Evolutionary conservation across 345 rosid species (phyloP).

Genomic region (Aurinia saxatilis): DNA sequence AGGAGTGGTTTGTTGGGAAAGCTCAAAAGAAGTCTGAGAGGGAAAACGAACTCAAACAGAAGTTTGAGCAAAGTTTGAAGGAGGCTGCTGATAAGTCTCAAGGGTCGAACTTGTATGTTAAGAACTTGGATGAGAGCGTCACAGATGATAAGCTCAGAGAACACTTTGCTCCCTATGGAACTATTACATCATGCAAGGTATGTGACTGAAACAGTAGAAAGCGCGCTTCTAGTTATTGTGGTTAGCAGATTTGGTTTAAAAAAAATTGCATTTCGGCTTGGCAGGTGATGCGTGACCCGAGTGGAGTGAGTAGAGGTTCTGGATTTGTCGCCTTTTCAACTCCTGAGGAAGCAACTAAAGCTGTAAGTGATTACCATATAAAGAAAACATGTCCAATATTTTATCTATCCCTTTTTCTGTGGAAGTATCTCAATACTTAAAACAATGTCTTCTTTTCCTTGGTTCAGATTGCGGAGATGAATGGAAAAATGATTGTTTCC

Average conservation of each 20-base stretch:
- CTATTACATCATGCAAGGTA: constrained; percentile 88
- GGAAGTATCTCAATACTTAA: background rate
- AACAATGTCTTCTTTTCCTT: background rate
- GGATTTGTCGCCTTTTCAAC: constrained; percentile 91
- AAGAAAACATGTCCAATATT: background rate
- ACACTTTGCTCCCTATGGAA: constrained; percentile 69
- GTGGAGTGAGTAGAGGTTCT: constrained; percentile 82
- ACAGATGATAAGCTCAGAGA: constrained; percentile 82
- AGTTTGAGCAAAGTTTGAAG: constrained; percentile 72
- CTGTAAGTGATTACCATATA: constrained; percentile 48
- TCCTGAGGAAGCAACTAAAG: constrained; percentile 84
- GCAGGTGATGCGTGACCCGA: constrained; percentile 92
- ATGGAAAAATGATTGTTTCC: constrained; percentile 76
- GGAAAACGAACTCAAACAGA: constrained; percentile 57
- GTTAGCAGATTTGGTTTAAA: background rate
- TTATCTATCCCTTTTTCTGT: background rate
- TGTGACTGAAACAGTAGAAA: background rate
- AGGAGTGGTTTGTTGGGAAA: constrained; percentile 94
- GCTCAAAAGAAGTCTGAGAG: constrained; percentile 90
- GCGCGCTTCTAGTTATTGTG: background rate
- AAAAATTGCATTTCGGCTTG: constrained; percentile 7
- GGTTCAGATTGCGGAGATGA: constrained; percentile 56
- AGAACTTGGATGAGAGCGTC: constrained; percentile 80
- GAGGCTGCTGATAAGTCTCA: constrained; percentile 81
- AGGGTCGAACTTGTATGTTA: constrained; percentile 77